A percentile compares a stretch with the other conserved stretches of the same genome.
Conservation (phyloP, 371 early-diverging fungal genomes). For the Zopfochytrium polystomum region DNA sequence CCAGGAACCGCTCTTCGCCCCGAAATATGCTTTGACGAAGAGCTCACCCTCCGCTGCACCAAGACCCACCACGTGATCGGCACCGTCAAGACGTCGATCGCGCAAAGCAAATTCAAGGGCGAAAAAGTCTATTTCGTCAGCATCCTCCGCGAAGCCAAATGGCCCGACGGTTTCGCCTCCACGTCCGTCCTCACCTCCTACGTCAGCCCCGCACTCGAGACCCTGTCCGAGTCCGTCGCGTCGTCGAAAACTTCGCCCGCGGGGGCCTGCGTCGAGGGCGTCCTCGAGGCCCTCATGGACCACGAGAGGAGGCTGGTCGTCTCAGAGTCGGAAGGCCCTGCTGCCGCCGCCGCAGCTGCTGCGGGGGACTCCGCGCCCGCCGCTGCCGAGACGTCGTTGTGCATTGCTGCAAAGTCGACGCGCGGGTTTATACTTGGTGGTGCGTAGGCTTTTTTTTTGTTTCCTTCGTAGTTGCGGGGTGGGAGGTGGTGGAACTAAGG, state of each 20-base stretch:
- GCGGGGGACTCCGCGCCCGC: too few relatives aligned
- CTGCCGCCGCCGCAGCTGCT: too few relatives aligned
- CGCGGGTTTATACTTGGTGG: too few relatives aligned
- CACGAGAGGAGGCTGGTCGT: background rate
- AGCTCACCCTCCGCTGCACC: background rate
- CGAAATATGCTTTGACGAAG: background rate
- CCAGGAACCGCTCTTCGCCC: too few relatives aligned
- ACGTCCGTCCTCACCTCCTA: slow-evolving; percentile 16
- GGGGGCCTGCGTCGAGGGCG: background rate
- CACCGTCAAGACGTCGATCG: background rate
- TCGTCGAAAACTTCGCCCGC: background rate
- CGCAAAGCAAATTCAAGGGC: background rate
- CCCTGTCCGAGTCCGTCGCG: slow-evolving; percentile 18
- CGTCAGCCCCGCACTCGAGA: slow-evolving; percentile 14
- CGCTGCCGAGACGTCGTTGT: too few relatives aligned
- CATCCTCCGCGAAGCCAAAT: slow-evolving; percentile 11
- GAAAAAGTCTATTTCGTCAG: slow-evolving; percentile 18
- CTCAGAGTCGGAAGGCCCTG: too few relatives aligned
- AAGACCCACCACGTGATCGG: background rate
- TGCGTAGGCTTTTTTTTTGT: too few relatives aligned
- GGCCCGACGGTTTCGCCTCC: background rate
- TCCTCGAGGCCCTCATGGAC: background rate
- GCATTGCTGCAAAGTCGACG: too few relatives aligned
- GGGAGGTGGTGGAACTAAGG: too few relatives aligned
- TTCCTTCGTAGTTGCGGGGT: too few relatives aligned